Evolutionary conservation across 768 basidiomycete genomes (phyloP), one percentile per base, ranked within the genome.

Genomic region (Boletus rubroflammeus): DNA sequence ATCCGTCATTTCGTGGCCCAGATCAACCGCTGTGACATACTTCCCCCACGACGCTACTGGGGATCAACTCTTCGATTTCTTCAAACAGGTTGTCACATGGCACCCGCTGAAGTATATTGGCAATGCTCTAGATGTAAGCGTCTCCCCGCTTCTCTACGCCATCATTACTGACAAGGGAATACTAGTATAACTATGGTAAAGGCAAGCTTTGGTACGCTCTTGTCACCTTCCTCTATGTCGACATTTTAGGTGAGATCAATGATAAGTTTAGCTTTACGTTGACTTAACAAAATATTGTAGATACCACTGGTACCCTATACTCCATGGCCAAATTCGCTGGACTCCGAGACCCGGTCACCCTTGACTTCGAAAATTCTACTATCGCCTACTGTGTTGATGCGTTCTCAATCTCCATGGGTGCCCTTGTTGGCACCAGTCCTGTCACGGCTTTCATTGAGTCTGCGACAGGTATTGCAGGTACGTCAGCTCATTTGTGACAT

Each of bases 311-410:
- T 64, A 93, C 91, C 9, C 75, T 94, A 5, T 92, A 93, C 67
- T 87, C 91, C 36, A 93, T 94, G 91, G 88, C 90, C 50, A 91
- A 88, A 67, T 93, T 93, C 58, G 90, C 91, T 6, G 89, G 88
- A n/a, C 78, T 94, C 2, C 88, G 89, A 44, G 86, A 93, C 64
- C 86, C 86, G 1, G 81, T 89, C 14, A 92, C 90, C 25, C 75
- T 91, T 52, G 91, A 94, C 67, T 94, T 94, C 61, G 91, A 94
- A 72, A 82, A 84, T 57, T 88, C 86, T 17, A 89, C 85, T 13
- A 75, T 88, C 55, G 90, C 90, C 4, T 92, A 91, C 70, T 91
- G 88, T 58, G 81, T 90, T 26, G 89, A 91, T 61, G 90, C 90
- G 0, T 85, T 91, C 67, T 82, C 78, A 34, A 91, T 91, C 67